Conservation (phyloP, 164 flowering plant species). For the Chloranthus sessilifolius region DNA sequence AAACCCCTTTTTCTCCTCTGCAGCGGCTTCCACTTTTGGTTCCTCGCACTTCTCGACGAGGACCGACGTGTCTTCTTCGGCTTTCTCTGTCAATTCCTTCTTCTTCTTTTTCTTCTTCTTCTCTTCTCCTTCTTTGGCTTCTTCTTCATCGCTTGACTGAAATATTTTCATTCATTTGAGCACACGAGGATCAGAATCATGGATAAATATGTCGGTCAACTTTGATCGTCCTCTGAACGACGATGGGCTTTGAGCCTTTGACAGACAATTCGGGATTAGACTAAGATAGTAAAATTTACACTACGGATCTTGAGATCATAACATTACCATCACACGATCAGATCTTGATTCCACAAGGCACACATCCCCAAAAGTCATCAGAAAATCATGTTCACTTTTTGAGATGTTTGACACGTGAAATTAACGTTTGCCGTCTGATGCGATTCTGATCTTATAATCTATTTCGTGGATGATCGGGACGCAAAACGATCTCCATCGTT, state of each 20-base stretch:
- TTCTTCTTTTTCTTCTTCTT: conserved; percentile 56
- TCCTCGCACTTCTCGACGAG: conserved; percentile 1
- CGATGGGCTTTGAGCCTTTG: background rate
- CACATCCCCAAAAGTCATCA: background rate
- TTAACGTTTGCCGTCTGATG: background rate
- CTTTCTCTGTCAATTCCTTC: conserved; percentile 55
- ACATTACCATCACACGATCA: too few relatives aligned
- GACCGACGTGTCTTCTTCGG: conserved; percentile 23
- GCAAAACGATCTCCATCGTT: too few relatives aligned
- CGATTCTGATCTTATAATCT: too few relatives aligned
- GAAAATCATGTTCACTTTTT: background rate
- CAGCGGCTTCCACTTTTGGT: conserved; percentile 9
- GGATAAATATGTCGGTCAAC: too few relatives aligned
- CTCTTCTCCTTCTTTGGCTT: conserved; percentile 36
- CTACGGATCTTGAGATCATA: too few relatives aligned
- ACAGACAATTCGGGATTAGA: background rate
- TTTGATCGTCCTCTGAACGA: too few relatives aligned
- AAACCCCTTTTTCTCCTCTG: conserved; percentile 45
- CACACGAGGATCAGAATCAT: background rate
- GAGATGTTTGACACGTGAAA: too few relatives aligned
- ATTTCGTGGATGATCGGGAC: too few relatives aligned
- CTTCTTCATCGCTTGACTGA: conserved; percentile 72
- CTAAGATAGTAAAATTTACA: background rate
- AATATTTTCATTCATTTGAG: background rate
- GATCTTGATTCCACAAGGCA: too few relatives aligned